Percentiles rank a stretch among this genome's conserved stretches.
These are phyloP conservation scores for Aspergillus olivimuriae DNA, from an alignment of 495 filamentous ascomycete genomes.

Conservation along the genomic window DNA sequence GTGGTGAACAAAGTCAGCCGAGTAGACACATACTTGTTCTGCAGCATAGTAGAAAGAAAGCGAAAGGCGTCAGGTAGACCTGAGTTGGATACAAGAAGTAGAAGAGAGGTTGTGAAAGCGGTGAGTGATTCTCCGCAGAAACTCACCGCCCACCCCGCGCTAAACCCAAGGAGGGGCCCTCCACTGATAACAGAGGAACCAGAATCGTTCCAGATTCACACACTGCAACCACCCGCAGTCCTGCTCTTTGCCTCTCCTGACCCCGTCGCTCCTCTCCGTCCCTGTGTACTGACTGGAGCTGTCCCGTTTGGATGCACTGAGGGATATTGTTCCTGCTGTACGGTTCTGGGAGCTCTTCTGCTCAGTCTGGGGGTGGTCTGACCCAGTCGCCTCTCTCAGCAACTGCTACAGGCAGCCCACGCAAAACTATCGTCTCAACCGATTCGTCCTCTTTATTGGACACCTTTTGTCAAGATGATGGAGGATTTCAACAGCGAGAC, in stretches of 20 bases:
- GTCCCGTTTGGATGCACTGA: conserved; percentile 15
- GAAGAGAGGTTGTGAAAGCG: background rate
- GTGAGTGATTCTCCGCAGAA: background rate
- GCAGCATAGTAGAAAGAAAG: too few relatives aligned
- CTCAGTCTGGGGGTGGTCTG: conserved; percentile 20
- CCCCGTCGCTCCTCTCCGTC: conserved; percentile 1
- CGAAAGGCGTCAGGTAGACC: too few relatives aligned
- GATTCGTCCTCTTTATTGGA: conserved; percentile 4
- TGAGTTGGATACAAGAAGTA: background rate
- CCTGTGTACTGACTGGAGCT: background rate
- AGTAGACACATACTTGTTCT: too few relatives aligned
- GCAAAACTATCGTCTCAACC: conserved; percentile 16
- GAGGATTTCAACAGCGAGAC: conserved; percentile 97
- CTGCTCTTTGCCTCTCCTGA: conserved; percentile 7
- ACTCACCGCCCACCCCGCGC: background rate
- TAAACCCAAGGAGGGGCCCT: background rate
- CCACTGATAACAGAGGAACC: background rate
- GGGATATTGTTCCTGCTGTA: conserved; percentile 15
- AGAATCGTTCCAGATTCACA: background rate
- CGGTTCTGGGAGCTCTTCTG: conserved; percentile 24
- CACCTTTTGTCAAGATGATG: conserved; percentile 44
- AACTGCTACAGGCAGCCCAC: conserved; percentile 20
- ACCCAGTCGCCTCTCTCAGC: conserved; percentile 27
- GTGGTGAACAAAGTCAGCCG: too few relatives aligned
- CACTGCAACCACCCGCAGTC: background rate